Evolutionary conservation across 1,284 basidiomycete species (phyloP).

Genomic region (Ceratobasidium sp.): DNA sequence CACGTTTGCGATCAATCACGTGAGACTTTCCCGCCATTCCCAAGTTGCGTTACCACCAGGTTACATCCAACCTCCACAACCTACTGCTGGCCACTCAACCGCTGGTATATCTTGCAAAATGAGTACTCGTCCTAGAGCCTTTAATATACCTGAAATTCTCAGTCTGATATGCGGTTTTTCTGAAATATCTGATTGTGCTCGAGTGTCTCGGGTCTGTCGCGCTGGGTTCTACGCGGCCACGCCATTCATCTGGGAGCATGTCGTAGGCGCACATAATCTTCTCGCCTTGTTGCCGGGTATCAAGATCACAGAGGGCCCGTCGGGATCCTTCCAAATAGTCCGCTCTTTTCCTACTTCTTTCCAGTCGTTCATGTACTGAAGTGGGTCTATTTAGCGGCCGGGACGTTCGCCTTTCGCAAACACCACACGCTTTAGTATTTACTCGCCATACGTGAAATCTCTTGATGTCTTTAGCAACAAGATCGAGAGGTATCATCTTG

Average conservation of each 20-base stretch:
- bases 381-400: too few relatives aligned
- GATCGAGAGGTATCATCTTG: not conserved
- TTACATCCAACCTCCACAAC: too few relatives aligned
- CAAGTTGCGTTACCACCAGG: too few relatives aligned
- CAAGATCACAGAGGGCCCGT: not conserved
- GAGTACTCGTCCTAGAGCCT: not conserved
- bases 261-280: constrained; percentile 25
- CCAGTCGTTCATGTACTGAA: too few relatives aligned
- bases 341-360: too few relatives aligned
- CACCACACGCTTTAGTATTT: not conserved
- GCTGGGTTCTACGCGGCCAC: not conserved
- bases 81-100: too few relatives aligned
- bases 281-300: not conserved
- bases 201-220: not conserved
- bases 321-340: too few relatives aligned
- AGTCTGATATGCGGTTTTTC: not conserved
- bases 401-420: too few relatives aligned
- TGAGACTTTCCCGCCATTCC: too few relatives aligned
- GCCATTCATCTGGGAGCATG: constrained; percentile 12
- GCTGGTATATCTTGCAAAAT: too few relatives aligned
- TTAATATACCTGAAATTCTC: not conserved
- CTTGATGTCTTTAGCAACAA: not conserved
- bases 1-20: too few relatives aligned
- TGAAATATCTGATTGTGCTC: constrained; percentile 16
- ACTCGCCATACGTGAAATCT: not conserved